Base-by-base conservation (phyloP, 306 rosid genomes). In the Lablab purpureus region DNA sequence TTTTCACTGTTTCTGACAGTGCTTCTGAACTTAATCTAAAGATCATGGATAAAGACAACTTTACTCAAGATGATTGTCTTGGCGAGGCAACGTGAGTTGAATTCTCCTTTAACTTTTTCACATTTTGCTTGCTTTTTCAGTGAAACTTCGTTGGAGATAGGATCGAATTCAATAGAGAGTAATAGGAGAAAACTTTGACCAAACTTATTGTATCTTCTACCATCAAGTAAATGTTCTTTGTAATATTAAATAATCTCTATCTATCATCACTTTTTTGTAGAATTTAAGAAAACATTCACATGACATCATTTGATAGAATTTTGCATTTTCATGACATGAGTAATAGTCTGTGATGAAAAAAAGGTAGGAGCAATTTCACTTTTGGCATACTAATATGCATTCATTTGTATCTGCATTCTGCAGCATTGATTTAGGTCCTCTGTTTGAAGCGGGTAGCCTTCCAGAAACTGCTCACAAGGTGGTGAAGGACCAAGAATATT, bases 1-100 rank as follows among this genome's bases (percentile, higher is more conserved):
- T 83, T 68, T 86, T 87, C 83, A 87, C 85, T 68, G 50, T 87
- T 36, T 77, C 79, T 62, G 87, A 78, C 37, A 67, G 59, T 63
- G 51, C 75, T n/a, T 78, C 77, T 67, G 84, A 87, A 23, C 86
- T 84, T 23, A 62, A 7, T 23, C 67, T 84, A 14, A 84, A 17
- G 82, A 70, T 87, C 34, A 84, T 81, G 90, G 87, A 84, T 13
- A 87, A 84, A 69, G 86, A 84, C 23, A 77, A 74, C n/a, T 77
- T 36, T 62, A 77, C 2, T 14, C n/a, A 32, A 10, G 90, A 87
- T 70, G 86, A 87, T 74, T 69, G 9, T 60, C 77, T 87, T 56
- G 89, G 85, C 2, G 87, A 83, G 62, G 85, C 81, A 58, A 72
- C 4, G 89, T 86, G 62, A 83, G 89, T 83, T 54, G 0, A 63